These are phyloP conservation scores for Calonectria montana DNA, from an alignment of 2,329 filamentous ascomycete genomes.

Conservation along the genomic window DNA sequence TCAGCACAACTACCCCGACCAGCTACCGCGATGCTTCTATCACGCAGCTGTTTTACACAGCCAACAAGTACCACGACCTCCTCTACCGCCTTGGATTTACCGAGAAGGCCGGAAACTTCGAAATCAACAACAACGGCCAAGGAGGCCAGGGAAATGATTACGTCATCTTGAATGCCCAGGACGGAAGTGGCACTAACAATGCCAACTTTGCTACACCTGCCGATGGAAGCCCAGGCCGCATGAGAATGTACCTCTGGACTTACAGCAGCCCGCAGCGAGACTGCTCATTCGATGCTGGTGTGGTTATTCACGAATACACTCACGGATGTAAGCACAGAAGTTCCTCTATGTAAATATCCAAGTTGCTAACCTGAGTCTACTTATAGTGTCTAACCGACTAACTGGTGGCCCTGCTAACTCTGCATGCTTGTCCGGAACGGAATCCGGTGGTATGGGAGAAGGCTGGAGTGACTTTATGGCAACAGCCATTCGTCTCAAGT, in stretches of 20 bases:
- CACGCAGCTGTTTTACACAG: slow-evolving; percentile 71
- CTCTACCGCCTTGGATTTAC: slow-evolving; percentile 68
- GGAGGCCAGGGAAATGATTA: slow-evolving; percentile 64
- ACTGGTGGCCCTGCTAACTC: slow-evolving; percentile 68
- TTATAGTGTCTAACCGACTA: slow-evolving; percentile 65
- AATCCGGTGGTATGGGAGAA: slow-evolving; percentile 68
- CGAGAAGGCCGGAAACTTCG: slow-evolving; percentile 70
- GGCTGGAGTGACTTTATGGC: slow-evolving; percentile 70
- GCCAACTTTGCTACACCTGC: slow-evolving; percentile 67
- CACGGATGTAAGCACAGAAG: slow-evolving; percentile 55
- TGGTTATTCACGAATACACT: slow-evolving; percentile 70
- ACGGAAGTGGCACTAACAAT: slow-evolving; percentile 66
- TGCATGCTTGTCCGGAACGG: slow-evolving; percentile 58
- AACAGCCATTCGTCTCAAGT: slow-evolving; percentile 60
- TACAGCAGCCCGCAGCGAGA: slow-evolving; percentile 60
- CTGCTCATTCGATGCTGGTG: slow-evolving; percentile 68
- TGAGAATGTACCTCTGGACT: slow-evolving; percentile 71
- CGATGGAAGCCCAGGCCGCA: slow-evolving; percentile 62
- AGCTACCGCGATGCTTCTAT: slow-evolving; percentile 65
- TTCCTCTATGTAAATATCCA: too few relatives aligned
- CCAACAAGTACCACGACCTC: slow-evolving; percentile 70
- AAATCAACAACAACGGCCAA: slow-evolving; percentile 65
- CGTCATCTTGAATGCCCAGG: slow-evolving; percentile 68
- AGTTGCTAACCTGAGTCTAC: too few relatives aligned
- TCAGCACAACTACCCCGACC: slow-evolving; percentile 47